Conservation (phyloP, 495 filamentous ascomycete species). For the Penicillium flavigenum region DNA sequence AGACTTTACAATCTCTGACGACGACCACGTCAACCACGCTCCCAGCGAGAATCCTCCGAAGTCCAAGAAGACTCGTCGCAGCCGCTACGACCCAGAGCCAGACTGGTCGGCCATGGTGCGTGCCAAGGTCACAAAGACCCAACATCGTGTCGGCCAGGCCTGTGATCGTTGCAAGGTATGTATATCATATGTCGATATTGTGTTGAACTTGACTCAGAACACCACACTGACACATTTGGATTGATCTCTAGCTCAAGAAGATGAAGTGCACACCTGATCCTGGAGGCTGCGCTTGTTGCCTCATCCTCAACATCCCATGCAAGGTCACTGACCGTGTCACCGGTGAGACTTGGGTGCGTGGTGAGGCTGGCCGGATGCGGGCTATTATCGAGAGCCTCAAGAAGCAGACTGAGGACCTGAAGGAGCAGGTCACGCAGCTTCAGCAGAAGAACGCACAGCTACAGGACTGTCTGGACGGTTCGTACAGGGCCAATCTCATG, state of each 20-base stretch:
- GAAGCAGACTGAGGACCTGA: background rate
- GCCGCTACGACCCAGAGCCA: conserved; percentile 13
- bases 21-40: background rate
- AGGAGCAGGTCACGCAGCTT: background rate
- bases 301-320: conserved; percentile 68
- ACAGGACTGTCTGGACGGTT: background rate
- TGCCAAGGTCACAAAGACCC: background rate
- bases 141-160: conserved; percentile 58
- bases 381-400: background rate
- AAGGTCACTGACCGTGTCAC: conserved; percentile 84
- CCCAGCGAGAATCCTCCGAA: background rate
- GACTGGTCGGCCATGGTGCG: conserved; percentile 15
- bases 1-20: background rate
- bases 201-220: background rate
- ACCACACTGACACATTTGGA: background rate
- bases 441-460: conserved; percentile 7
- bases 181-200: conserved; percentile 6
- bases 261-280: conserved; percentile 76
- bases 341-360: conserved; percentile 74
- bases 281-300: conserved; percentile 73
- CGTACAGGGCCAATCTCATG: background rate
- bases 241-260: conserved; percentile 63
- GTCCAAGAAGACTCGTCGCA: conserved; percentile 10
- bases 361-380: conserved; percentile 29
- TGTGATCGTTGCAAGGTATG: conserved; percentile 89